These are phyloP conservation scores for Paxillus rubicundulus DNA, from an alignment of 768 basidiomycete species.

Conservation along the genomic window DNA sequence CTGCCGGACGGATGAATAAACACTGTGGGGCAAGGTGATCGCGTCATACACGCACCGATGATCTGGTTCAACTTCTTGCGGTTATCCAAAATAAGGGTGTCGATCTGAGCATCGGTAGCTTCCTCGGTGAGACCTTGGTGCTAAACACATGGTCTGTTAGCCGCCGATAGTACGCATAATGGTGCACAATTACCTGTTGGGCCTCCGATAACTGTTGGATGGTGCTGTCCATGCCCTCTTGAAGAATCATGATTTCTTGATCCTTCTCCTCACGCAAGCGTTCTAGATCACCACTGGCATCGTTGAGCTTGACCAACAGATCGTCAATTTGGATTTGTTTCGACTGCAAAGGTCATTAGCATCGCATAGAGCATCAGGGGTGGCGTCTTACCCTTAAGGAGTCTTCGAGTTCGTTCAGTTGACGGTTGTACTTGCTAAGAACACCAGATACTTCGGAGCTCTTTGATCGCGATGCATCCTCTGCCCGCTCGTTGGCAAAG, in stretches of 20 bases:
- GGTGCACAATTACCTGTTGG: conserved; percentile 61
- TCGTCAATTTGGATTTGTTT: conserved; percentile 99
- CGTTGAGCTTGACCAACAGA: conserved; percentile 75
- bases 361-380: neutral
- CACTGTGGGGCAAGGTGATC: neutral
- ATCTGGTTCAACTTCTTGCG: conserved; percentile 97
- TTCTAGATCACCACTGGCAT: conserved; percentile 72
- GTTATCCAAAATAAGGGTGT: conserved; percentile 93
- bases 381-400: conserved; percentile 69
- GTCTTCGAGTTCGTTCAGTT: conserved; percentile 94
- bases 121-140: conserved; percentile 81
- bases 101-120: conserved; percentile 95
- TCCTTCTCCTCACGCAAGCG: conserved; percentile 92
- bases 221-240: conserved; percentile 93
- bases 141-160: conserved; percentile 38
- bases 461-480: conserved; percentile 88
- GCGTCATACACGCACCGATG: conserved; percentile 59
- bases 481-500: conserved; percentile 97
- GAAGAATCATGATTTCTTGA: conserved; percentile 91
- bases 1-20: conserved; percentile 40
- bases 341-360: conserved; percentile 47
- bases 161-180: neutral
- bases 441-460: conserved; percentile 88
- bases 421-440: conserved; percentile 91
- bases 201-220: conserved; percentile 84